Conservation (phyloP, 306 rosid species). For the Cicer judaicum region DNA sequence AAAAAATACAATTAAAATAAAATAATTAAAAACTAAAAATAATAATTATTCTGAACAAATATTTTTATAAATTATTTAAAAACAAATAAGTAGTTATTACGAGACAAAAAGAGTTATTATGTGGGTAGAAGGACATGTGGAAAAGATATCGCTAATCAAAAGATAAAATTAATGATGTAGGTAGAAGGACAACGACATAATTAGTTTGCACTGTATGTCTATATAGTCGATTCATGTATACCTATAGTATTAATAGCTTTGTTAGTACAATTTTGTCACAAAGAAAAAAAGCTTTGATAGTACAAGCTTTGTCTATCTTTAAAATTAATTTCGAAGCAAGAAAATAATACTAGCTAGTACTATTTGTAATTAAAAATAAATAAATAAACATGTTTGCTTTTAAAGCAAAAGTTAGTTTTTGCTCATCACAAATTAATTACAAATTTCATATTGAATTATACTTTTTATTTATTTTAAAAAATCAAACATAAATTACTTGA, state of each 20-base stretch:
- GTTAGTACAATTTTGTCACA: not conserved
- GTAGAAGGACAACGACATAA: not conserved
- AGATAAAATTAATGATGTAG: not conserved
- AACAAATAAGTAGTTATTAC: no score
- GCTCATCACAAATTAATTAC: no score
- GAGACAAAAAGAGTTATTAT: no score
- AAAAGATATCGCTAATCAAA: not conserved
- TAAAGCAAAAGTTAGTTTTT: not conserved
- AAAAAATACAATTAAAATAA: no score
- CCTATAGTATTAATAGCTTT: slow-evolving; percentile 7
- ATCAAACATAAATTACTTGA: no score
- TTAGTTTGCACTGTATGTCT: not conserved
- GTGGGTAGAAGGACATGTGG: not conserved
- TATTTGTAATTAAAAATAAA: not conserved
- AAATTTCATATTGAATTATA: no score
- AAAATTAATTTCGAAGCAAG: not conserved
- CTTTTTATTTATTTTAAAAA: no score
- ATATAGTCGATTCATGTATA: slow-evolving; percentile 15
- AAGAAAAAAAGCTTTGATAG: no score
- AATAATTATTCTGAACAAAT: no score
- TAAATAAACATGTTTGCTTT: not conserved
- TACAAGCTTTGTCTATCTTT: not conserved
- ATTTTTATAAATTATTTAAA: no score
- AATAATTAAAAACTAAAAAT: no score
- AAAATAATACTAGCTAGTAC: not conserved